Percentiles rank a stretch among this genome's conserved stretches.
Evolutionary conservation across 495 filamentous ascomycete genomes (phyloP).

Genomic region (Aspergillus sclerotiicarbonarius): DNA sequence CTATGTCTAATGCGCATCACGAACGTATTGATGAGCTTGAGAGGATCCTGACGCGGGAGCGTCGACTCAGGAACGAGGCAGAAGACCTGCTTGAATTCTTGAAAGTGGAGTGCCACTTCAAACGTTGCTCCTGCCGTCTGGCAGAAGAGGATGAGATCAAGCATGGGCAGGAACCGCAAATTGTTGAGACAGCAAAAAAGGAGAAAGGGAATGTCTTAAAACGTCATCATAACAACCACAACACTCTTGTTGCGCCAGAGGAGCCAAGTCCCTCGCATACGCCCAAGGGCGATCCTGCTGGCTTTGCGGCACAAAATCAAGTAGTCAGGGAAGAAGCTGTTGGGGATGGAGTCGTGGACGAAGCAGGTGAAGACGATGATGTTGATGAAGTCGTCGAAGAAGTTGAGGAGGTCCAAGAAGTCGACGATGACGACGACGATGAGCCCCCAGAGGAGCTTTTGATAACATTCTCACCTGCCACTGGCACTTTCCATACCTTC

Average conservation of each 20-base stretch:
- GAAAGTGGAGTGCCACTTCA: conserved; percentile 75
- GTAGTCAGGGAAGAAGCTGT: background rate
- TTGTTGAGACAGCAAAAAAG: conserved; percentile 6
- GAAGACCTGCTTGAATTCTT: conserved; percentile 78
- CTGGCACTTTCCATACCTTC: conserved; percentile 49
- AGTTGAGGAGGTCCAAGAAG: conserved; percentile 9
- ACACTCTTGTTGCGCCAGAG: background rate
- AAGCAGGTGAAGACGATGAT: conserved; percentile 2
- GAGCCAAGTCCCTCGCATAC: background rate
- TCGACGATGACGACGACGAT: conserved; percentile 27
- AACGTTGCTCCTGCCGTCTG: conserved; percentile 64
- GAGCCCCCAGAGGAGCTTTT: conserved; percentile 32
- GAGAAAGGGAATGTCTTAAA: background rate
- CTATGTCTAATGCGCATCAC: conserved; percentile 35
- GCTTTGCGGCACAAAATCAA: background rate
- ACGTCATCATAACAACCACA: background rate
- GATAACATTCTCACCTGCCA: conserved; percentile 48
- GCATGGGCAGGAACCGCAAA: conserved; percentile 49
- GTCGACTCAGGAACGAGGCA: conserved; percentile 60
- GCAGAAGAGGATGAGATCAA: conserved; percentile 47
- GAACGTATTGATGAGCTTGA: conserved; percentile 58
- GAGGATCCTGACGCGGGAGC: conserved; percentile 64
- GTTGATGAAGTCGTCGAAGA: background rate
- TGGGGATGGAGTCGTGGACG: background rate
- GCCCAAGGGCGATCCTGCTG: background rate